phyloP scores from a whole-genome alignment of 2,329 filamentous ascomycete species.

The Alternaria panax region DNA sequence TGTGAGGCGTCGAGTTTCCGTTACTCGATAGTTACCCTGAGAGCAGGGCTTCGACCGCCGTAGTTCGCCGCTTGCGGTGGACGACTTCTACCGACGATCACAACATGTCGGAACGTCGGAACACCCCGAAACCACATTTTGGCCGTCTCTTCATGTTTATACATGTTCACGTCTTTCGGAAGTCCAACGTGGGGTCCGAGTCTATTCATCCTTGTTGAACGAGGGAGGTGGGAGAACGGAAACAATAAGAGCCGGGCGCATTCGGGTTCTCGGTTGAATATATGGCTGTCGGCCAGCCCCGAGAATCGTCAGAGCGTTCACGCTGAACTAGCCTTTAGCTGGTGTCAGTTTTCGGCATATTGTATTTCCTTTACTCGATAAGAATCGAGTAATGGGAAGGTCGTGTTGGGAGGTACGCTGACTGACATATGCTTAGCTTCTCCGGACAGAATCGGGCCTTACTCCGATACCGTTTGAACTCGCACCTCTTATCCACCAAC shows the following conservation, averaged over 20 bases:
- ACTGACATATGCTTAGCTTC: constrained; percentile 36
- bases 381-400: constrained; percentile 44
- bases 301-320: constrained; percentile 20
- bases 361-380: constrained; percentile 46
- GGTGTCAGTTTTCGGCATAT: constrained; percentile 19
- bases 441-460: constrained; percentile 8
- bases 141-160: background rate
- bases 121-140: background rate
- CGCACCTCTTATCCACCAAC: background rate
- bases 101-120: constrained; percentile 2
- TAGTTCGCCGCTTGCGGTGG: constrained; percentile 20
- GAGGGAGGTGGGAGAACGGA: background rate
- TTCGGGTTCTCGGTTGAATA: constrained; percentile 12
- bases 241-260: constrained; percentile 1
- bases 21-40: constrained; percentile 45
- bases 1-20: constrained; percentile 25
- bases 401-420: constrained; percentile 35
- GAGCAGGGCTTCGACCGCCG: constrained; percentile 26
- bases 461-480: constrained; percentile 5
- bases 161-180: background rate
- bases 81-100: constrained; percentile 6
- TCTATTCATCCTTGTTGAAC: background rate
- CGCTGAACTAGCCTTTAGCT: constrained; percentile 24
- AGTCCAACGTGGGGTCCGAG: background rate
- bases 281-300: constrained; percentile 34